A percentile compares a stretch with the other conserved stretches of the same genome.
These are phyloP conservation scores for Knufia petricola DNA, from an alignment of 2,329 filamentous ascomycete species.

Conservation along the genomic window DNA sequence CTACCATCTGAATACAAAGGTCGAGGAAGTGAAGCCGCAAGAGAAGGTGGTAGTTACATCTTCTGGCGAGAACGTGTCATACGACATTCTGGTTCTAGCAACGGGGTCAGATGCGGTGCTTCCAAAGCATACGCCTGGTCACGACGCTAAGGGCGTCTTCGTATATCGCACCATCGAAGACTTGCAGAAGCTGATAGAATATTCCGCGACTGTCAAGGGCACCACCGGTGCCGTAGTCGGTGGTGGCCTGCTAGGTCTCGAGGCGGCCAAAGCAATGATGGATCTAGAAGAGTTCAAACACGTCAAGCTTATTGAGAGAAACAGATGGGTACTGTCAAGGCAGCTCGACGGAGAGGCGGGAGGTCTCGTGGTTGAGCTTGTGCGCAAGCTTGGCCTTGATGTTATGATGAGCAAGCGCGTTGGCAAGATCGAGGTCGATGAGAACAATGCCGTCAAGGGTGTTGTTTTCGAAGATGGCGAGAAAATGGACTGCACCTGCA, in stretches of 20 bases:
- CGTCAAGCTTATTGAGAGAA: conserved; percentile 72
- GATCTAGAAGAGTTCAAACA: conserved; percentile 65
- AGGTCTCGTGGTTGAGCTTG: conserved; percentile 70
- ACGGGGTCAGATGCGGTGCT: conserved; percentile 79
- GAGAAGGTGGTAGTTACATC: conserved; percentile 61
- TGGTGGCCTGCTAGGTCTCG: conserved; percentile 73
- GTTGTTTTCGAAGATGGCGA: conserved; percentile 75
- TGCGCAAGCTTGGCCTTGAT: conserved; percentile 67
- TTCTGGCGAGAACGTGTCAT: conserved; percentile 58
- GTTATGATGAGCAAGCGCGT: conserved; percentile 70
- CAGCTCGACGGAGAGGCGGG: conserved; percentile 78
- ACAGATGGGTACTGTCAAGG: conserved; percentile 70
- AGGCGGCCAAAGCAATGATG: conserved; percentile 87
- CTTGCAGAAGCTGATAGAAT: conserved; percentile 65
- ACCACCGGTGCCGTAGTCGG: conserved; percentile 69
- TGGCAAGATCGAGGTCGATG: conserved; percentile 58
- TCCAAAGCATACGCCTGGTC: conserved; percentile 60
- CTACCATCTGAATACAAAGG: conserved; percentile 66
- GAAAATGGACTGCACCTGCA: conserved; percentile 63
- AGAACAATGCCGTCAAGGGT: conserved; percentile 58
- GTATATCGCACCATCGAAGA: conserved; percentile 83
- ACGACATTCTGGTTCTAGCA: conserved; percentile 73
- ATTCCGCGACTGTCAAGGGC: conserved; percentile 56
- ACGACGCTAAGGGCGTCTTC: conserved; percentile 75
- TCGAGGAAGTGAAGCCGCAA: conserved; percentile 55